Conservation (phyloP, 176 grass and related monocot species). For the Thalia dealbata region DNA sequence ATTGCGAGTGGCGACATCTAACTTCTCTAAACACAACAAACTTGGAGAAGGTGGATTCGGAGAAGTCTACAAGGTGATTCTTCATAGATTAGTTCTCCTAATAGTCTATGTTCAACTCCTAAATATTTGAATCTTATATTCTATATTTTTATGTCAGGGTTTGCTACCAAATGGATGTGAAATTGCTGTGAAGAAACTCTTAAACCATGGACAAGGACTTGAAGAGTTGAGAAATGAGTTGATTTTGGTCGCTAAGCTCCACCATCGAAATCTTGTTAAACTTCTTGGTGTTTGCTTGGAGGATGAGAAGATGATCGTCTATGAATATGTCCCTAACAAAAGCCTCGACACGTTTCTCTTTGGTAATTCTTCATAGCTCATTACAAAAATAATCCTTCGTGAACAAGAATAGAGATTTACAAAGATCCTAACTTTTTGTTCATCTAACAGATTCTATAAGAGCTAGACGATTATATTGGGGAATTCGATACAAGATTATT, state of each 20-base stretch:
- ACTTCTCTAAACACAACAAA: conserved; percentile 49
- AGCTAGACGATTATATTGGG: conserved; percentile 7
- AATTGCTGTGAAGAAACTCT: conserved; percentile 58
- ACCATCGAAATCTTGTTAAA: conserved; percentile 75
- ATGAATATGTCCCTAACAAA: conserved; percentile 69
- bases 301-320: conserved; percentile 64
- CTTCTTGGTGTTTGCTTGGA: conserved; percentile 66
- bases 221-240: conserved; percentile 51
- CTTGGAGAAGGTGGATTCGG: conserved; percentile 75
- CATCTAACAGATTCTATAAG: conserved; percentile 4
- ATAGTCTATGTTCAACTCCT: neutral
- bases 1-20: conserved; percentile 37
- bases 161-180: conserved; percentile 34
- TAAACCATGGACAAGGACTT: conserved; percentile 54
- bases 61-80: conserved; percentile 61
- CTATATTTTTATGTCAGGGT: conserved; percentile 33
- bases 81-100: neutral
- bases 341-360: conserved; percentile 67
- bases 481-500: conserved; percentile 25
- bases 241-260: conserved; percentile 65
- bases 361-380: conserved; percentile 33
- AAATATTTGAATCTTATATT: neutral
- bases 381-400: too few species aligned
- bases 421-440: neutral
- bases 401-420: too few species aligned